Percentiles rank a stretch among this genome's conserved stretches.
Conservation (phyloP, 2,329 filamentous ascomycete species). For the Whalleya microplaca region DNA sequence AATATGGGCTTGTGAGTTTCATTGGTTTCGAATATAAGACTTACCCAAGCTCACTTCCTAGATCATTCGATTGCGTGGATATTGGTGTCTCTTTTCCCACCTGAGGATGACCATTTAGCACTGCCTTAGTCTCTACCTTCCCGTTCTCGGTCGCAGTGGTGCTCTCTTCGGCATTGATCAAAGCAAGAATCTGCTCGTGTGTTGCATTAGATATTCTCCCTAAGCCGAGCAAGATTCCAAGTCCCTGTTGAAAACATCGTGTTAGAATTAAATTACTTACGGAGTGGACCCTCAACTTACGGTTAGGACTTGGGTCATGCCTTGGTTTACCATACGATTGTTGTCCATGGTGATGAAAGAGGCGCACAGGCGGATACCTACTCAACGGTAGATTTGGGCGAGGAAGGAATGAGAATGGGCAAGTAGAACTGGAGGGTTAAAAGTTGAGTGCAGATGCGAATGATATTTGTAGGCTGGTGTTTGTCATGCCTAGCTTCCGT, state of each 20-base stretch:
- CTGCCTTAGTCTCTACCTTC: background rate
- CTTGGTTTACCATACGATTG: slow-evolving; percentile 9
- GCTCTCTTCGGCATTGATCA: slow-evolving; percentile 16
- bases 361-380: background rate
- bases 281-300: too few species aligned
- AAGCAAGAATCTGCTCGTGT: slow-evolving; percentile 21
- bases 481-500: too few species aligned
- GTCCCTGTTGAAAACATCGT: slow-evolving; percentile 13
- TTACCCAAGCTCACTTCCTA: slow-evolving; percentile 6
- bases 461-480: too few species aligned
- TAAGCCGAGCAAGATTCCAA: slow-evolving; percentile 29
- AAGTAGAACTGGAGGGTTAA: too few species aligned
- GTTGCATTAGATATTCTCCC: slow-evolving; percentile 22
- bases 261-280: too few species aligned
- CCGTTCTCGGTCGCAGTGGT: background rate
- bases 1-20: background rate
- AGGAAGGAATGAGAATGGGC: too few species aligned
- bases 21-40: background rate
- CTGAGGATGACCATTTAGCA: background rate
- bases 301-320: slow-evolving; percentile 16
- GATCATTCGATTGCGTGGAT: slow-evolving; percentile 6
- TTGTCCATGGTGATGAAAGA: slow-evolving; percentile 6
- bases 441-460: too few species aligned
- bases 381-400: too few species aligned
- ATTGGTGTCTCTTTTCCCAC: slow-evolving; percentile 7